Conservation (phyloP, 2,329 filamentous ascomycete genomes). For the Pseudocercospora pini-densiflorae region DNA sequence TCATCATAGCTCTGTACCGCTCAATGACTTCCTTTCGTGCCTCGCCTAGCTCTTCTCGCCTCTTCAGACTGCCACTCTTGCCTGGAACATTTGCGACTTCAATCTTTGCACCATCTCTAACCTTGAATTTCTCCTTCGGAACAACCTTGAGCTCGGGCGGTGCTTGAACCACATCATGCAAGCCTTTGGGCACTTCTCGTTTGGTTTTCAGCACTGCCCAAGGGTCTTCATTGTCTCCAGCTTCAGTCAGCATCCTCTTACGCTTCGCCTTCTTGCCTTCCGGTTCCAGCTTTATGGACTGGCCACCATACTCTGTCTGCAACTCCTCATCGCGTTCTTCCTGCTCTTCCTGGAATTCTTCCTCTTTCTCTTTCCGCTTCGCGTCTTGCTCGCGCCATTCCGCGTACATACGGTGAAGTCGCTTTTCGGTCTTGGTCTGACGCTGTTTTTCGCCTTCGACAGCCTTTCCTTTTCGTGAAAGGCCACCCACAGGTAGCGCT, state of each 20-base stretch:
- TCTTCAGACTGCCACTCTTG: conserved; percentile 70
- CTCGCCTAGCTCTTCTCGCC: conserved; percentile 73
- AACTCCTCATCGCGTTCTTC: conserved; percentile 63
- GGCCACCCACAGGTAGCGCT: conserved; percentile 74
- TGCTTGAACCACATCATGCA: conserved; percentile 69
- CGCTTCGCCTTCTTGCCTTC: conserved; percentile 54
- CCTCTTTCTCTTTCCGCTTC: conserved; percentile 75
- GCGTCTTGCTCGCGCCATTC: conserved; percentile 78
- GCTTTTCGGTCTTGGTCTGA: conserved; percentile 81
- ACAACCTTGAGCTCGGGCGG: conserved; percentile 73
- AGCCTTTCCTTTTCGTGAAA: conserved; percentile 65
- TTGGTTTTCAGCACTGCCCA: conserved; percentile 76
- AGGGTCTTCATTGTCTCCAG: conserved; percentile 68
- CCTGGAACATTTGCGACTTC: conserved; percentile 72
- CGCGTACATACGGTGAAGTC: conserved; percentile 66
- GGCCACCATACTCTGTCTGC: conserved; percentile 67
- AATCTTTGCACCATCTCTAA: conserved; percentile 67
- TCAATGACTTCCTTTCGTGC: conserved; percentile 74
- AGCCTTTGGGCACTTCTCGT: conserved; percentile 58
- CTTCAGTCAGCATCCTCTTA: conserved; percentile 49
- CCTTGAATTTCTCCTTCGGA: conserved; percentile 66
- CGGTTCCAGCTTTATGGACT: conserved; percentile 65
- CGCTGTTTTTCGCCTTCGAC: conserved; percentile 68
- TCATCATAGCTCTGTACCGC: conserved; percentile 73
- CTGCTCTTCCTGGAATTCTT: conserved; percentile 70